A percentile compares a stretch with the other conserved stretches of the same genome.
phyloP scores from a whole-genome alignment of 345 rosid species.

The Sonneratia caseolaris region DNA sequence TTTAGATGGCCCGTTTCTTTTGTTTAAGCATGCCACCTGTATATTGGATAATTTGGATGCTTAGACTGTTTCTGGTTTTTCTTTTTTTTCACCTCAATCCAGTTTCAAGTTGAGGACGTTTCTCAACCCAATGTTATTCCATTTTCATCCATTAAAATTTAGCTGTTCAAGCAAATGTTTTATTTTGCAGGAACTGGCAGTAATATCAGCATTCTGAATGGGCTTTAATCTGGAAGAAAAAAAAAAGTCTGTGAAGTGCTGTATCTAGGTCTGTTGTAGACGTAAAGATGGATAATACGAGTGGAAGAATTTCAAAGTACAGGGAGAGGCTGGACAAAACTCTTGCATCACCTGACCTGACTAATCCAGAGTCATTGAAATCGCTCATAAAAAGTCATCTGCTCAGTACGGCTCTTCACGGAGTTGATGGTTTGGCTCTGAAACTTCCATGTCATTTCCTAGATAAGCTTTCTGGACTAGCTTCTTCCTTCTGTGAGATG shows the following conservation, averaged over 20 bases:
- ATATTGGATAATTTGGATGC: not conserved
- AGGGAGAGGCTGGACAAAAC: slow-evolving; percentile 73
- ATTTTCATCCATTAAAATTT: not conserved
- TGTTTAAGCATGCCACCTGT: not conserved
- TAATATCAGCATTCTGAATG: not conserved
- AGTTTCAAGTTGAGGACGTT: too few species aligned
- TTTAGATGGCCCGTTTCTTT: not conserved
- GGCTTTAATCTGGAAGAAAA: not conserved
- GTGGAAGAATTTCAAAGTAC: slow-evolving; percentile 41
- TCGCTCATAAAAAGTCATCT: slow-evolving; percentile 55
- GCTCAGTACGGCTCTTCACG: slow-evolving; percentile 26
- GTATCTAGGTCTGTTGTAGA: slow-evolving; percentile 3
- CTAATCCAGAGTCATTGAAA: slow-evolving; percentile 38
- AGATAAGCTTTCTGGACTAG: not conserved
- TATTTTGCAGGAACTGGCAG: not conserved
- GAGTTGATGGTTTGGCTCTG: slow-evolving; percentile 29
- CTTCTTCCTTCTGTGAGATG: not conserved
- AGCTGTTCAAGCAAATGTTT: not conserved
- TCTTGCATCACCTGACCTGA: slow-evolving; percentile 58
- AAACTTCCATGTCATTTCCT: not conserved
- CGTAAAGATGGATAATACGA: slow-evolving; percentile 46
- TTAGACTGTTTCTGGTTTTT: not conserved
- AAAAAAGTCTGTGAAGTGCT: not conserved
- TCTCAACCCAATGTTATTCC: not conserved
- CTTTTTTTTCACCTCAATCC: too few species aligned